Evolutionary conservation across 108 stramenopile genomes (phyloP).

Genomic region (Skeletonema tropicum): DNA sequence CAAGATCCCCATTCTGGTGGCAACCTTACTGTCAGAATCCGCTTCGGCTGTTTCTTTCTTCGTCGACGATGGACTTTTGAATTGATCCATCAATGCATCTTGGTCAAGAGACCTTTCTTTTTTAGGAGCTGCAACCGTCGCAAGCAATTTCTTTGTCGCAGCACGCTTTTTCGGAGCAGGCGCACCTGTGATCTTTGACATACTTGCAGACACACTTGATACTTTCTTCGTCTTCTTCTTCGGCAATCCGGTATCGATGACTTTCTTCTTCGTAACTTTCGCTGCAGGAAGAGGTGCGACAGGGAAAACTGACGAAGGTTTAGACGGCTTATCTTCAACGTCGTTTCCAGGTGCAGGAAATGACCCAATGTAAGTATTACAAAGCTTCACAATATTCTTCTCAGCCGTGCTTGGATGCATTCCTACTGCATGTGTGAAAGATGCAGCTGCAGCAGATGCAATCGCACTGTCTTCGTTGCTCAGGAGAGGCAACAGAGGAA

Average conservation of each 20-base stretch:
- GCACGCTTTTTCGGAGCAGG: constrained; percentile 48
- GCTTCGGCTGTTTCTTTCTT: constrained; percentile 57
- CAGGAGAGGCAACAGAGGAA: constrained; percentile 79
- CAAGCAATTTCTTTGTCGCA: constrained; percentile 44
- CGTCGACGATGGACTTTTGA: constrained; percentile 40
- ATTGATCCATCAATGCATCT: constrained; percentile 70
- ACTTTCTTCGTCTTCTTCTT: constrained; percentile 70
- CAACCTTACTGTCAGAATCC: constrained; percentile 73
- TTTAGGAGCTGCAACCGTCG: constrained; percentile 59
- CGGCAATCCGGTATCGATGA: constrained; percentile 70
- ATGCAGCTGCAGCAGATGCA: constrained; percentile 71
- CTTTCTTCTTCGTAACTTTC: constrained; percentile 59
- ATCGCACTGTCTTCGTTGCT: constrained; percentile 62
- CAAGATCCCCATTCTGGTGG: constrained; percentile 73
- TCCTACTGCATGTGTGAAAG: constrained; percentile 69
- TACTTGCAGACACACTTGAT: constrained; percentile 55
- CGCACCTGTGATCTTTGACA: constrained; percentile 55
- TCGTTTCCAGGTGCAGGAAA: constrained; percentile 51
- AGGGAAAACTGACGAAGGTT: constrained; percentile 29
- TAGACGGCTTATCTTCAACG: constrained; percentile 37
- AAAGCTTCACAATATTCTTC: constrained; percentile 70
- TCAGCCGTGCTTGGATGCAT: constrained; percentile 65
- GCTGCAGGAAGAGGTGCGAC: constrained; percentile 20
- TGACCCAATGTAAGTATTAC: constrained; percentile 70
- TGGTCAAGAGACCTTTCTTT: constrained; percentile 75